Percentiles rank a stretch among this genome's conserved stretches.
Evolutionary conservation across 1,139 yeast genomes (phyloP).

Genomic region (Blastobotrys proliferans): DNA sequence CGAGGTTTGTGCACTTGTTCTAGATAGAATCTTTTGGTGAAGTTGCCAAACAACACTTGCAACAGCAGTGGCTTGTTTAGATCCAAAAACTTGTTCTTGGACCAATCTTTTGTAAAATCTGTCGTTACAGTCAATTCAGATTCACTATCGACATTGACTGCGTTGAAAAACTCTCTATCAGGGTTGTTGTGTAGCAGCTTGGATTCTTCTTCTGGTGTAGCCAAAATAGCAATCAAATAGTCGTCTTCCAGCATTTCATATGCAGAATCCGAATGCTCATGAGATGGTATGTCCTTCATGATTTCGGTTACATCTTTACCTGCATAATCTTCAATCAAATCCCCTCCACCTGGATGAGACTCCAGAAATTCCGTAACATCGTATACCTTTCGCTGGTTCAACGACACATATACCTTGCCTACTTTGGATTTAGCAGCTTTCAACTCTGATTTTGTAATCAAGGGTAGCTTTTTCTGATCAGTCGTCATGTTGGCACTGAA

Average conservation of each 20-base stretch:
- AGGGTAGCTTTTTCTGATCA: slow-evolving; percentile 17
- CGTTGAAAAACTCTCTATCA: slow-evolving; percentile 23
- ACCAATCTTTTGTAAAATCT: slow-evolving; percentile 64
- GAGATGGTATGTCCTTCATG: slow-evolving; percentile 64
- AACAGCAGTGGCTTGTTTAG: slow-evolving; percentile 71
- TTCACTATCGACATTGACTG: slow-evolving; percentile 39
- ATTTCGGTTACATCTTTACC: slow-evolving; percentile 81
- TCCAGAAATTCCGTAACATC: slow-evolving; percentile 73
- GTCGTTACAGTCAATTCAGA: slow-evolving; percentile 73
- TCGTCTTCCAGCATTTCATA: slow-evolving; percentile 85
- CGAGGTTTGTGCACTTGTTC: slow-evolving; percentile 98
- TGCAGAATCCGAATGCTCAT: slow-evolving; percentile 79
- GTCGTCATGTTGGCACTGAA: not conserved
- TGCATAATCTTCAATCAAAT: slow-evolving; percentile 66
- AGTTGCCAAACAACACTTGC: slow-evolving; percentile 72
- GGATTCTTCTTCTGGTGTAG: slow-evolving; percentile 57
- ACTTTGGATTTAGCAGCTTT: slow-evolving; percentile 15
- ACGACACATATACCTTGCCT: slow-evolving; percentile 46
- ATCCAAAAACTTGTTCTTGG: slow-evolving; percentile 81
- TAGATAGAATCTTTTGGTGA: slow-evolving; percentile 81
- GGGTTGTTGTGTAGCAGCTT: slow-evolving; percentile 42
- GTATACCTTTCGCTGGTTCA: slow-evolving; percentile 72
- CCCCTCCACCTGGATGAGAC: slow-evolving; percentile 88
- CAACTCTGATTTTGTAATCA: slow-evolving; percentile 25
- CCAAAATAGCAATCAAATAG: slow-evolving; percentile 56